Percentiles rank a stretch among this genome's conserved stretches.
Conservation (phyloP, 2,329 filamentous ascomycete genomes). For the Cladophialophora psammophila region DNA sequence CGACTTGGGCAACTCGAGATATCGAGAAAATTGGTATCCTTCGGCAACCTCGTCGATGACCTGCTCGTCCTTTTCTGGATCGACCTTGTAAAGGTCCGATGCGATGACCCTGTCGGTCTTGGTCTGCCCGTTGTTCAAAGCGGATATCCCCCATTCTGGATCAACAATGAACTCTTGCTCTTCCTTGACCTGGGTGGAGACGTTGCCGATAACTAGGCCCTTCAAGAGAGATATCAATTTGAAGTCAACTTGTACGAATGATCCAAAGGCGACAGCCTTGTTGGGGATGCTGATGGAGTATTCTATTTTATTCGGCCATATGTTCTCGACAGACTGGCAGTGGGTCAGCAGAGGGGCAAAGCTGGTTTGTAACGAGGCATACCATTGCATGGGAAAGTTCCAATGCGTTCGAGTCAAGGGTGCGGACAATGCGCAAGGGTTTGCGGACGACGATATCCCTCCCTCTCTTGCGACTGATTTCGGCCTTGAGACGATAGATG, state of each 20-base stretch:
- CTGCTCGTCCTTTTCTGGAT: slow-evolving; percentile 67
- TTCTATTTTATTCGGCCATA: slow-evolving; percentile 97
- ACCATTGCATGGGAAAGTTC: slow-evolving; percentile 87
- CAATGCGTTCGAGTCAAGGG: slow-evolving; percentile 75
- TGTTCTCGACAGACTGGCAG: slow-evolving; percentile 81
- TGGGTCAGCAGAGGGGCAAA: slow-evolving; percentile 7
- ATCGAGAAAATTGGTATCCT: slow-evolving; percentile 66
- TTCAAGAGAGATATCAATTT: slow-evolving; percentile 88
- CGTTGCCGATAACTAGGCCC: slow-evolving; percentile 82
- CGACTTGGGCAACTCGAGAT: slow-evolving; percentile 76
- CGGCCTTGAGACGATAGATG: slow-evolving; percentile 89
- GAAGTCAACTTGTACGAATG: slow-evolving; percentile 82
- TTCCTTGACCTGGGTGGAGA: slow-evolving; percentile 82
- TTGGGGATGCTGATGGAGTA: slow-evolving; percentile 93
- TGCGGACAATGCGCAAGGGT: slow-evolving; percentile 78
- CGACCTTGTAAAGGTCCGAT: slow-evolving; percentile 72
- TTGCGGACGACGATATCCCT: slow-evolving; percentile 86
- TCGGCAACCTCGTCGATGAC: slow-evolving; percentile 66
- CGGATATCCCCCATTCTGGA: slow-evolving; percentile 51
- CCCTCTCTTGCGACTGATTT: slow-evolving; percentile 85
- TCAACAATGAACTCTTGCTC: slow-evolving; percentile 70
- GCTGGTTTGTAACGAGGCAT: slow-evolving; percentile 33
- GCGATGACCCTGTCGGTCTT: slow-evolving; percentile 71
- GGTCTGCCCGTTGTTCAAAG: slow-evolving; percentile 44
- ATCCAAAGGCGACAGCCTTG: slow-evolving; percentile 93